phyloP scores from a whole-genome alignment of 208 protist genomes.

The Entamoeba dispar region DNA sequence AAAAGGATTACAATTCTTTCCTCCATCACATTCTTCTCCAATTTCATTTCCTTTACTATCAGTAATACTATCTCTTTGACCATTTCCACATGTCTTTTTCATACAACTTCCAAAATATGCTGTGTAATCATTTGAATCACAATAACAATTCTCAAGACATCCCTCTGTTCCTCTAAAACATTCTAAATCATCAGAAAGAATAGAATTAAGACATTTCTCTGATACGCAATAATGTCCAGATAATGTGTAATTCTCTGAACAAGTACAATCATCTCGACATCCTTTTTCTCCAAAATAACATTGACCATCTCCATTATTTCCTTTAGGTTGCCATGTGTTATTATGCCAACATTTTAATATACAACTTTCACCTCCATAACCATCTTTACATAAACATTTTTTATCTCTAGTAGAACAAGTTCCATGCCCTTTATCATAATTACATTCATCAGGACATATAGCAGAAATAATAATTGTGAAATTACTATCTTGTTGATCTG shows the following conservation, averaged over 20 bases:
- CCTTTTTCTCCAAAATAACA: not conserved
- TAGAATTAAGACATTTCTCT: not conserved
- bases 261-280: not conserved
- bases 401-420: not conserved
- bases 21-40: not conserved
- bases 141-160: not conserved
- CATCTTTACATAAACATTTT: not conserved
- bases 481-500: no score
- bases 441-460: not conserved
- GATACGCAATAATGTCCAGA: not conserved
- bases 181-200: not conserved
- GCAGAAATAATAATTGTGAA: not conserved
- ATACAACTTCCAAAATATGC: not conserved
- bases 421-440: not conserved
- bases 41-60: not conserved
- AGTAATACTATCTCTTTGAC: not conserved
- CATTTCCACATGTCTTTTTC: not conserved
- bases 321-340: not conserved
- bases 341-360: not conserved
- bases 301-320: not conserved
- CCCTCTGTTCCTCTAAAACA: not conserved
- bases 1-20: not conserved
- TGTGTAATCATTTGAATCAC: not conserved
- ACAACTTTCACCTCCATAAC: not conserved
- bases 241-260: not conserved